Conservation (phyloP, 2,329 filamentous ascomycete genomes). For the Aciculosporium take region DNA sequence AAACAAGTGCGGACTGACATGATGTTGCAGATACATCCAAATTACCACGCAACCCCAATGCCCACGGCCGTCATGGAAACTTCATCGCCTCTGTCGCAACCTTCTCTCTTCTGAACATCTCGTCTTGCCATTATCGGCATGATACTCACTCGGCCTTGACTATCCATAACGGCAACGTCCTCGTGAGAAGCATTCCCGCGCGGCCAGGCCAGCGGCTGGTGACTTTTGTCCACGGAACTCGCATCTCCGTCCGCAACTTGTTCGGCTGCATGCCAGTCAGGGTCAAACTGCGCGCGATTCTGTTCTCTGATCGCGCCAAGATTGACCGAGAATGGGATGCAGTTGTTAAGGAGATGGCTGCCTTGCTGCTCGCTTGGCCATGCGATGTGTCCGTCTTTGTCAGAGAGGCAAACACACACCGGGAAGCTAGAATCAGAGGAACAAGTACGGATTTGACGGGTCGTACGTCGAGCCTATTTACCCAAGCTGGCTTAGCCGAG, state of each 20-base stretch:
- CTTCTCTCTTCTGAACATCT: conserved; percentile 62
- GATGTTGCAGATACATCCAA: conserved; percentile 60
- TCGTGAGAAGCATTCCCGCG: conserved; percentile 51
- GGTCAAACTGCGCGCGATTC: conserved; percentile 58
- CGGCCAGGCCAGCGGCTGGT: conserved; percentile 41
- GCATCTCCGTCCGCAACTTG: conserved; percentile 60
- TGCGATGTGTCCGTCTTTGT: conserved; percentile 41
- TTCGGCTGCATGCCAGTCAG: conserved; percentile 88
- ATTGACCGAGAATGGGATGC: conserved; percentile 51
- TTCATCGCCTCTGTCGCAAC: conserved; percentile 68
- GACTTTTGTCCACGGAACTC: conserved; percentile 53
- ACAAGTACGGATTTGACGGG: conserved; percentile 10
- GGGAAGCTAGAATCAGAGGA: conserved; percentile 24
- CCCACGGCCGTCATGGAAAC: conserved; percentile 55
- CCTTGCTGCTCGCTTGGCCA: conserved; percentile 58
- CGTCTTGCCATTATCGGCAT: conserved; percentile 51
- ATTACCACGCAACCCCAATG: conserved; percentile 27
- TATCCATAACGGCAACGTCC: conserved; percentile 53
- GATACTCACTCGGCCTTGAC: conserved; percentile 49
- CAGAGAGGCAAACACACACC: conserved; percentile 30
- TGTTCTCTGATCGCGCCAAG: conserved; percentile 33
- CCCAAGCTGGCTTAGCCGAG: conserved; percentile 51
- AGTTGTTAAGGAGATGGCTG: conserved; percentile 43
- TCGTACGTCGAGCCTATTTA: conserved; percentile 36
- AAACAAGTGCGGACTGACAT: neutral